A percentile compares a stretch with the other conserved stretches of the same genome.
Evolutionary conservation across 1,284 basidiomycete species (phyloP).

Genomic region (Puccinia coronata): DNA sequence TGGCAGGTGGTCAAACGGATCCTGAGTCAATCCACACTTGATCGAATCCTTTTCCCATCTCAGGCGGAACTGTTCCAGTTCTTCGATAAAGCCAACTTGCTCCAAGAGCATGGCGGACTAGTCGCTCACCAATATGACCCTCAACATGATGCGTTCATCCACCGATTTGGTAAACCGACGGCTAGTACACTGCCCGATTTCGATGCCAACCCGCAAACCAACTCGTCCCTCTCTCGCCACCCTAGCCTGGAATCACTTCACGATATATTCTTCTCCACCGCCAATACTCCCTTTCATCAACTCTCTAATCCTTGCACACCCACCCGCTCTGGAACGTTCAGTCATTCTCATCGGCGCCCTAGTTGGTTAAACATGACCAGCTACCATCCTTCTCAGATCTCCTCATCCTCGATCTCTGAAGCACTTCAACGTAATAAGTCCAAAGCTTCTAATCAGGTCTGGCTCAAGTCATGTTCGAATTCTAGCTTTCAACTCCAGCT

Average conservation of each 20-base stretch:
- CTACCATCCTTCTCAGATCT: constrained; percentile 17
- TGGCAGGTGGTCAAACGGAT: constrained; percentile 75
- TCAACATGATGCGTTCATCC: constrained; percentile 14
- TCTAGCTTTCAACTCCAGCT: constrained; percentile 14
- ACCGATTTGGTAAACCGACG: constrained; percentile 12
- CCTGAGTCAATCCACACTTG: constrained; percentile 70
- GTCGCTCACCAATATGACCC: constrained; percentile 53
- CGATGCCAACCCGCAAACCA: background rate
- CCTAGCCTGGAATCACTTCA: constrained; percentile 39
- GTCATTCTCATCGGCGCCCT: constrained; percentile 7
- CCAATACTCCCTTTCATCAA: constrained; percentile 26
- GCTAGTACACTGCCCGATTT: background rate
- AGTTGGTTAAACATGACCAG: constrained; percentile 41
- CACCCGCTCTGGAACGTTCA: background rate
- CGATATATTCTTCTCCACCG: constrained; percentile 43
- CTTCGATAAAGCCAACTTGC: constrained; percentile 66
- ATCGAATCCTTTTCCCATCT: constrained; percentile 73
- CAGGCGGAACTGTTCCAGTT: constrained; percentile 66
- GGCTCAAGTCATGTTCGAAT: background rate
- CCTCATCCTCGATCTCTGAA: background rate
- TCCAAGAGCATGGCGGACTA: constrained; percentile 54
- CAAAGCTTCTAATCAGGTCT: background rate
- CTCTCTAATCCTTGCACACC: constrained; percentile 28
- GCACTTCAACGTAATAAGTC: constrained; percentile 2
- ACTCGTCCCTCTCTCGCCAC: constrained; percentile 5